Conservation (phyloP, 768 basidiomycete species). For the Grammothele lineata region DNA sequence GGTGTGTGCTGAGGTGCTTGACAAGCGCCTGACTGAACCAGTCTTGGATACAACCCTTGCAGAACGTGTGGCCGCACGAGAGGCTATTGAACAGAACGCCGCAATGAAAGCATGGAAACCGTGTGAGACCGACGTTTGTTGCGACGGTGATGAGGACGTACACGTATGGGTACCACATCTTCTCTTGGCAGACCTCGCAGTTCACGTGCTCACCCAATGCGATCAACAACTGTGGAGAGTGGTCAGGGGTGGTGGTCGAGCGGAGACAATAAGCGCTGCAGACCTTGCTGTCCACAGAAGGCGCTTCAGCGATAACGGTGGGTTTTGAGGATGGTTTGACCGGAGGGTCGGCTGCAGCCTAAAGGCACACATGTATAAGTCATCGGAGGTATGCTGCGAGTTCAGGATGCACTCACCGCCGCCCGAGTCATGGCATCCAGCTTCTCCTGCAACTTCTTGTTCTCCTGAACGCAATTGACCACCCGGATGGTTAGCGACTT, state of each 20-base stretch:
- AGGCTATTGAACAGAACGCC: conserved; percentile 36
- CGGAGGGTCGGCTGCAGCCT: too few relatives aligned
- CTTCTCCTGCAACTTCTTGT: conserved; percentile 1
- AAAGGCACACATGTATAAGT: too few relatives aligned
- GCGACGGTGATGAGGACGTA: conserved; percentile 31
- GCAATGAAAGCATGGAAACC: too few relatives aligned
- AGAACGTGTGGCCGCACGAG: conserved; percentile 70
- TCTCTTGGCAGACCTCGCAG: conserved; percentile 62
- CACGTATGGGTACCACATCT: conserved; percentile 68
- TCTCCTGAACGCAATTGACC: conserved; percentile 5
- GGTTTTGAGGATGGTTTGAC: too few relatives aligned
- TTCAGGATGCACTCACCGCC: not conserved
- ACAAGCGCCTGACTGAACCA: conserved; percentile 46
- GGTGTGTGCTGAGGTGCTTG: conserved; percentile 45
- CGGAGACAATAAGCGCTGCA: too few relatives aligned
- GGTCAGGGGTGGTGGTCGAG: too few relatives aligned
- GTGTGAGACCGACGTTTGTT: not conserved
- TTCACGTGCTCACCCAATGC: conserved; percentile 47
- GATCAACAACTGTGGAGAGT: conserved; percentile 3
- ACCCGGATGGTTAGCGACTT: too few relatives aligned
- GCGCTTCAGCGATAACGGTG: not conserved
- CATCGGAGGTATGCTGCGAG: too few relatives aligned
- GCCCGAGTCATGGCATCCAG: too few relatives aligned
- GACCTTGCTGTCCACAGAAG: conserved; percentile 6
- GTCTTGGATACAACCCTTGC: conserved; percentile 54